Conservation (phyloP, 805 yeast genomes). For the Suhomyces sp. region DNA sequence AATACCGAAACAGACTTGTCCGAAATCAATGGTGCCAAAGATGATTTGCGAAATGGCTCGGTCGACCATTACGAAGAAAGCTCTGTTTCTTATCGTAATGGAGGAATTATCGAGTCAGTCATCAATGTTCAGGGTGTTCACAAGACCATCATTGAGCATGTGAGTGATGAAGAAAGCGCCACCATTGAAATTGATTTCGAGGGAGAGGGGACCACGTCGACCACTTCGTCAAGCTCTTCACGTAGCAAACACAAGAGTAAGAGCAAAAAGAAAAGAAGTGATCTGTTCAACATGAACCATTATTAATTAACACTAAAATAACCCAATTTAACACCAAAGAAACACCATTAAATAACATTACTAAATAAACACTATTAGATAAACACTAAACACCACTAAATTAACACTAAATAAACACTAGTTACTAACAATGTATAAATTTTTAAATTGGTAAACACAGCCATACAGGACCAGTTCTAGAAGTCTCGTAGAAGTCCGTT, state of each 20-base stretch:
- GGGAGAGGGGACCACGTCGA: neutral
- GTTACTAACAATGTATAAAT: too few relatives aligned
- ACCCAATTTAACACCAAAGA: too few relatives aligned
- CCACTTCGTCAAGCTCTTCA: constrained; percentile 4
- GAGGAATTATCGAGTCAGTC: constrained; percentile 76
- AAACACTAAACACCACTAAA: neutral
- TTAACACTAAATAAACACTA: too few relatives aligned
- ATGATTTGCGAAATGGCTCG: neutral
- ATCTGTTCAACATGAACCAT: constrained; percentile 12
- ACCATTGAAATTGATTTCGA: constrained; percentile 6
- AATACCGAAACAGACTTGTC: constrained; percentile 26
- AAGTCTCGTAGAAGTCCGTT: too few relatives aligned
- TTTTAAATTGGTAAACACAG: too few relatives aligned
- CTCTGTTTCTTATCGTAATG: constrained; percentile 44
- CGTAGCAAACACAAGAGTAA: constrained; percentile 6
- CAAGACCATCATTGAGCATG: constrained; percentile 79
- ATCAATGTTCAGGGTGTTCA: constrained; percentile 81
- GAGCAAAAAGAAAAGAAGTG: constrained; percentile 10
- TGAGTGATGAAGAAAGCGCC: constrained; percentile 44
- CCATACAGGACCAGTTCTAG: too few relatives aligned
- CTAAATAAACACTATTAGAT: neutral
- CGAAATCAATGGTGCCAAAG: constrained; percentile 11
- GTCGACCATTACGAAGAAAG: constrained; percentile 23
- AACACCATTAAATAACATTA: too few relatives aligned
- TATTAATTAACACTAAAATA: constrained; percentile 2